Conservation (phyloP, 1,284 basidiomycete genomes). For the Pseudozyma pruni region DNA sequence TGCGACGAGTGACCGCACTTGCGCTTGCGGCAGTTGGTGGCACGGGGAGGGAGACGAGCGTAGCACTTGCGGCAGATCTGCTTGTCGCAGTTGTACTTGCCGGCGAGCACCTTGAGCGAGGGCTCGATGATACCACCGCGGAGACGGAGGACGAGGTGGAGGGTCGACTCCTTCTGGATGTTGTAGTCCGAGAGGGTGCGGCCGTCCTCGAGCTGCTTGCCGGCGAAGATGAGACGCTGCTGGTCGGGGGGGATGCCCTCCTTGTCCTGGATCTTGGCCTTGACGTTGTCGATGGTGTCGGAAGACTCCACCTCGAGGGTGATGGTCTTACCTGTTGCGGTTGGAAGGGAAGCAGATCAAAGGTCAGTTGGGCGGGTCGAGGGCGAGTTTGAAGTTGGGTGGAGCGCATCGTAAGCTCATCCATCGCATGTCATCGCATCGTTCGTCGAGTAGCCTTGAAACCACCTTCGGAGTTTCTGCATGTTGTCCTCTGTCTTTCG, state of each 20-base stretch:
- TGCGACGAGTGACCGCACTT: constrained; percentile 68
- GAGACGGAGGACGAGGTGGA: constrained; percentile 65
- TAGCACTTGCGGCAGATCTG: constrained; percentile 99
- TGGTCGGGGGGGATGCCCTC: constrained; percentile 90
- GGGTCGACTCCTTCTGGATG: constrained; percentile 76
- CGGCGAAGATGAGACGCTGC: constrained; percentile 97
- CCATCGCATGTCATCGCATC: constrained; percentile 8
- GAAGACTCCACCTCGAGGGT: constrained; percentile 69
- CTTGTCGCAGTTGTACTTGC: constrained; percentile 74
- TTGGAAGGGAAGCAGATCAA: neutral
- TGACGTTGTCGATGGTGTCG: constrained; percentile 68
- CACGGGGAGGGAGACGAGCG: constrained; percentile 97
- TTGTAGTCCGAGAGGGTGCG: constrained; percentile 75
- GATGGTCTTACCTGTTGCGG: constrained; percentile 67
- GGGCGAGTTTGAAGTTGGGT: neutral
- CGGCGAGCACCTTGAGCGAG: constrained; percentile 79
- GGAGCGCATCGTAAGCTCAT: constrained; percentile 8
- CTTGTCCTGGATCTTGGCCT: constrained; percentile 72
- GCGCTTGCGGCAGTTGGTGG: constrained; percentile 94
- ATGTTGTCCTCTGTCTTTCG: too few relatives aligned
- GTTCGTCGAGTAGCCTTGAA: neutral
- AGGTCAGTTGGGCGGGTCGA: constrained; percentile 9
- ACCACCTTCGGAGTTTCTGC: too few relatives aligned
- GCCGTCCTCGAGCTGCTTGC: constrained; percentile 84
- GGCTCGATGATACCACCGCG: constrained; percentile 67